Conservation (phyloP, 2,329 filamentous ascomycete species). For the Venturia pyrina region DNA sequence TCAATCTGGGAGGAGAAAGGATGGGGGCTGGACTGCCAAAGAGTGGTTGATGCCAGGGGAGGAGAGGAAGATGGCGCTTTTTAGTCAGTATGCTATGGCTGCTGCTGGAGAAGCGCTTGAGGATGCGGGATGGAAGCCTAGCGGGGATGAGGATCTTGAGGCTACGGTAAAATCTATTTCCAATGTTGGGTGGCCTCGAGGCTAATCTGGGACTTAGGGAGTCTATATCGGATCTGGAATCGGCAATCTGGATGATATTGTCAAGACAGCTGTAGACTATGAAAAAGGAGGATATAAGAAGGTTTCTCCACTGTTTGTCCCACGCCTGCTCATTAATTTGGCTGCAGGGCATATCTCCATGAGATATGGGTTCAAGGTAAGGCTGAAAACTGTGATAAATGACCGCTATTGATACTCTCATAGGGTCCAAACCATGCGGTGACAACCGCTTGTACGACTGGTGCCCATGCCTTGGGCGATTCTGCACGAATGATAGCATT, state of each 20-base stretch:
- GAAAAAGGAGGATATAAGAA: constrained; percentile 74
- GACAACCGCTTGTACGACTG: constrained; percentile 93
- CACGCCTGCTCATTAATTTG: constrained; percentile 86
- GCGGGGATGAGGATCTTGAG: constrained; percentile 52
- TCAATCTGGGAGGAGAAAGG: constrained; percentile 41
- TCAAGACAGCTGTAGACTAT: constrained; percentile 70
- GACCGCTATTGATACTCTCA: neutral
- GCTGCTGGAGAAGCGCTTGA: constrained; percentile 76
- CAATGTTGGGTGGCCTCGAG: constrained; percentile 13
- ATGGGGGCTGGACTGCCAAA: constrained; percentile 35
- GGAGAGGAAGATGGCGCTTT: constrained; percentile 74
- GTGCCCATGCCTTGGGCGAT: constrained; percentile 88
- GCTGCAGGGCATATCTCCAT: constrained; percentile 93
- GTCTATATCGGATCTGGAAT: constrained; percentile 94
- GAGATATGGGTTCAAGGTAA: constrained; percentile 66
- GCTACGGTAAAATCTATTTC: constrained; percentile 43
- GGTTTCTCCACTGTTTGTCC: constrained; percentile 88
- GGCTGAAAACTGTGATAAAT: neutral
- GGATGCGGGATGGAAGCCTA: constrained; percentile 69
- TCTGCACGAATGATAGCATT: constrained; percentile 85
- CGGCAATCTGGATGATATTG: constrained; percentile 85
- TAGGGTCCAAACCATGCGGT: constrained; percentile 79
- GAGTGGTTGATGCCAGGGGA: constrained; percentile 43
- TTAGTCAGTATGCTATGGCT: constrained; percentile 84
- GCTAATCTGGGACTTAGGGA: constrained; percentile 39